Conservation (phyloP, 2,329 filamentous ascomycete genomes). For the Aureobasidium sp. region DNA sequence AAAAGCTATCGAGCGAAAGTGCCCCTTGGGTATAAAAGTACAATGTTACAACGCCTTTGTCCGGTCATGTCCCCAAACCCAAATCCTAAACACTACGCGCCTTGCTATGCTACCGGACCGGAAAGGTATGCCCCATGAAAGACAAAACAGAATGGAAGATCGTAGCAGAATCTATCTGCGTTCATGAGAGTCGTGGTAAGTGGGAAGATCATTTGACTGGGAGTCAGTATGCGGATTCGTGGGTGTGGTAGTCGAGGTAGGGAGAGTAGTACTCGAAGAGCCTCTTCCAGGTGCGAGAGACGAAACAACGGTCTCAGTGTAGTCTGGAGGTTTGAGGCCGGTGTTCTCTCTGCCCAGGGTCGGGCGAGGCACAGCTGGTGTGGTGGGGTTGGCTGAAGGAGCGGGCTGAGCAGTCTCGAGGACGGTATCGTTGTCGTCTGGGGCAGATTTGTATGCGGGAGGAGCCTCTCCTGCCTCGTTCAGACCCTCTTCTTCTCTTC, state of each 20-base stretch:
- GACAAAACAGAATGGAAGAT: background rate
- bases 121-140: background rate
- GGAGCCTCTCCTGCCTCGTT: slow-evolving; percentile 58
- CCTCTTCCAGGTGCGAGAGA: background rate
- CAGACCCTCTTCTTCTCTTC: slow-evolving; percentile 45
- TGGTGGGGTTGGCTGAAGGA: background rate
- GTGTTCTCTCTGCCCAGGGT: slow-evolving; percentile 30
- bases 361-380: slow-evolving; percentile 30
- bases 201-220: background rate
- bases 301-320: slow-evolving; percentile 22
- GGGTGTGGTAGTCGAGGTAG: background rate
- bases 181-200: background rate
- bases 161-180: slow-evolving; percentile 8
- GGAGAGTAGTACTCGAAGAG: background rate
- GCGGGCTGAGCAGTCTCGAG: background rate
- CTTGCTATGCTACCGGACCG: background rate
- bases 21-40: background rate
- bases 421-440: slow-evolving; percentile 18
- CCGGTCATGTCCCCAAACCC: background rate
- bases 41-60: background rate
- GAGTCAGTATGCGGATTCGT: background rate
- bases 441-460: slow-evolving; percentile 48
- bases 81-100: background rate
- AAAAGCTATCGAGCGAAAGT: background rate
- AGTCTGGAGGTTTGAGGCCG: slow-evolving; percentile 35